These are phyloP conservation scores for Colletotrichum australisinense DNA, from an alignment of 2,329 filamentous ascomycete species.

Conservation along the genomic window DNA sequence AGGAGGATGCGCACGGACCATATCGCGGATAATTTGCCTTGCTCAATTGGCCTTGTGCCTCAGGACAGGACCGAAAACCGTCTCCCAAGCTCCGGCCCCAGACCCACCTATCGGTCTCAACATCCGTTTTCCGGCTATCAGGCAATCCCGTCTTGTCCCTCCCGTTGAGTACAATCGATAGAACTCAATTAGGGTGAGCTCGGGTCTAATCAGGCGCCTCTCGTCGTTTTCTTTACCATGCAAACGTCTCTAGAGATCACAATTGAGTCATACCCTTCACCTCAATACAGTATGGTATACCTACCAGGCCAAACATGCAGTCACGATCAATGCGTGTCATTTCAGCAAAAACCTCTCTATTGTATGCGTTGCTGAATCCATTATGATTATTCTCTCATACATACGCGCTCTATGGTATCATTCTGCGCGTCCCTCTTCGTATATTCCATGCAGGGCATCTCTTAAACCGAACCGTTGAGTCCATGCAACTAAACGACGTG, in stretches of 20 bases:
- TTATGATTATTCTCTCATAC: constrained; percentile 15
- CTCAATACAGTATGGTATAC: not conserved
- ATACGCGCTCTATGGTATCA: constrained; percentile 11
- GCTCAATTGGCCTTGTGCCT: not conserved
- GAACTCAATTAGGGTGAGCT: too few relatives aligned
- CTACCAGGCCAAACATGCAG: not conserved
- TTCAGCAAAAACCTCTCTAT: not conserved
- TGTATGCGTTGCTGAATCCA: not conserved
- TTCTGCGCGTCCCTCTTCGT: constrained; percentile 12
- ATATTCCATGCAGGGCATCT: not conserved
- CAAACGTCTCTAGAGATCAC: not conserved
- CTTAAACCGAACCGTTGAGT: not conserved
- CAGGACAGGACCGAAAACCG: not conserved
- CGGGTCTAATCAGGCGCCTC: too few relatives aligned
- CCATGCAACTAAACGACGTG: not conserved
- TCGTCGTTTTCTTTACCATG: not conserved
- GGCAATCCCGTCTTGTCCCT: too few relatives aligned
- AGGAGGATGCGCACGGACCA: constrained; percentile 21
- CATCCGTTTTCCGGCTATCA: not conserved
- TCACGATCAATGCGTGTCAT: not conserved
- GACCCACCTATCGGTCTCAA: not conserved
- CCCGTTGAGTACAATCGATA: too few relatives aligned
- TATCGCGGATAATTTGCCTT: not conserved
- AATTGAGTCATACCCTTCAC: not conserved
- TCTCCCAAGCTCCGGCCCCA: not conserved